phyloP scores from a whole-genome alignment of 768 basidiomycete species.

The Suillus placidus region DNA sequence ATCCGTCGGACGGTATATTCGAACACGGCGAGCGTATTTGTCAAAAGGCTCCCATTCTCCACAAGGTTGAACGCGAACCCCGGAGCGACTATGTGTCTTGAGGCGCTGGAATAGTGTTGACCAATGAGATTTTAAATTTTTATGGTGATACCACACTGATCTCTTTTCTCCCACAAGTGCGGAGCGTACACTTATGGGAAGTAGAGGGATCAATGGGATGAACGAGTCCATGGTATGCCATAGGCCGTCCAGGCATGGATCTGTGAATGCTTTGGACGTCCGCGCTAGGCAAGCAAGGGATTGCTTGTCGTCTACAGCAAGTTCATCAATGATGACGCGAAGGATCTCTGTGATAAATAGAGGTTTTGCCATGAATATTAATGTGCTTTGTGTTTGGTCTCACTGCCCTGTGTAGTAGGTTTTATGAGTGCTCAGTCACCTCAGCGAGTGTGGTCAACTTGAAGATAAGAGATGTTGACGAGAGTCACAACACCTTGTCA shows the following conservation, averaged over 20 bases:
- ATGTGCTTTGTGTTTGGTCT: no score
- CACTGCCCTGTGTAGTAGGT: no score
- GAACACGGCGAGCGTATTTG: not conserved
- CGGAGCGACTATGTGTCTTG: not conserved
- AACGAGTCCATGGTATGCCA: not conserved
- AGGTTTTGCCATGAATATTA: not conserved
- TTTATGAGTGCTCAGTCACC: no score
- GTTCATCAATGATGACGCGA: constrained; percentile 12
- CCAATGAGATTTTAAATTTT: not conserved
- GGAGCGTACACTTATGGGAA: not conserved
- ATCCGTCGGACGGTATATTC: no score
- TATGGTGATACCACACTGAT: not conserved
- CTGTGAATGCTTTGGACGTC: constrained; percentile 13
- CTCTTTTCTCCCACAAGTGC: not conserved
- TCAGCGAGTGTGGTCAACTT: no score
- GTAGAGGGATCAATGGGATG: not conserved
- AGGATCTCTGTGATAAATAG: constrained; percentile 18
- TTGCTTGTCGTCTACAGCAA: constrained; percentile 11
- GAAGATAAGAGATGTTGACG: no score
- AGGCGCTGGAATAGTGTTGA: not conserved
- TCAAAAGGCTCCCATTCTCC: not conserved
- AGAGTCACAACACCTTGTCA: no score
- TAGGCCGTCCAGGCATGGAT: not conserved
- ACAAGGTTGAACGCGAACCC: not conserved
- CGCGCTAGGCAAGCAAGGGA: constrained; percentile 10